Conservation (phyloP, 2,329 filamentous ascomycete genomes). For the Ophiostoma populinum region DNA sequence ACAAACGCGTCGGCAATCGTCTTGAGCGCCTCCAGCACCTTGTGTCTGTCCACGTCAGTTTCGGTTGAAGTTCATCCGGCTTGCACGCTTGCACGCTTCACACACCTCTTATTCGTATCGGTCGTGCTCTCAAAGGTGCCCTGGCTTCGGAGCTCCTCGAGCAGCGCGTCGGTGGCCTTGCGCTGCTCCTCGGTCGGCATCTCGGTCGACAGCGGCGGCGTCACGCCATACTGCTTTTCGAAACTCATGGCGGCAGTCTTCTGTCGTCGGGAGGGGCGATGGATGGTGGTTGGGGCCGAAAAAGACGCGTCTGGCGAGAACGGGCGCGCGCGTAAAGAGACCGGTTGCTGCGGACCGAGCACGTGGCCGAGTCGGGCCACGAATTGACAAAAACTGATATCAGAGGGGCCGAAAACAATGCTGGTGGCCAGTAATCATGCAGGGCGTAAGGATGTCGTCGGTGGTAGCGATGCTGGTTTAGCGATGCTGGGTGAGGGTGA, state of each 20-base stretch:
- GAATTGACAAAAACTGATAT: too few relatives aligned
- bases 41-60: slow-evolving; percentile 36
- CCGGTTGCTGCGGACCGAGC: too few relatives aligned
- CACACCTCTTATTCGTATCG: slow-evolving; percentile 67
- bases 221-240: slow-evolving; percentile 43
- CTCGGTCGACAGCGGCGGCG: slow-evolving; percentile 61
- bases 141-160: slow-evolving; percentile 71
- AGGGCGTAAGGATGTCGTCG: too few relatives aligned
- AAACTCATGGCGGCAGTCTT: slow-evolving; percentile 11
- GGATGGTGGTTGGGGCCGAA: neutral
- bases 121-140: slow-evolving; percentile 79
- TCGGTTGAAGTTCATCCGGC: too few relatives aligned
- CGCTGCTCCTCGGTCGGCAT: slow-evolving; percentile 65
- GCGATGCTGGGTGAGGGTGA: too few relatives aligned
- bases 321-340: too few relatives aligned
- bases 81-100: too few relatives aligned
- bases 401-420: too few relatives aligned
- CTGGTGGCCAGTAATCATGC: too few relatives aligned
- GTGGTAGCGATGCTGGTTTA: too few relatives aligned
- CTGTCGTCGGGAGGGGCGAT: neutral
- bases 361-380: too few relatives aligned
- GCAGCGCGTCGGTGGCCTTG: slow-evolving; percentile 57
- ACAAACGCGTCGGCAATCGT: slow-evolving; percentile 76
- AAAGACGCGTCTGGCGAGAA: too few relatives aligned
- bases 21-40: slow-evolving; percentile 62